Conservation (phyloP, 768 basidiomycete species). For the Hydnomerulius pinastri region DNA sequence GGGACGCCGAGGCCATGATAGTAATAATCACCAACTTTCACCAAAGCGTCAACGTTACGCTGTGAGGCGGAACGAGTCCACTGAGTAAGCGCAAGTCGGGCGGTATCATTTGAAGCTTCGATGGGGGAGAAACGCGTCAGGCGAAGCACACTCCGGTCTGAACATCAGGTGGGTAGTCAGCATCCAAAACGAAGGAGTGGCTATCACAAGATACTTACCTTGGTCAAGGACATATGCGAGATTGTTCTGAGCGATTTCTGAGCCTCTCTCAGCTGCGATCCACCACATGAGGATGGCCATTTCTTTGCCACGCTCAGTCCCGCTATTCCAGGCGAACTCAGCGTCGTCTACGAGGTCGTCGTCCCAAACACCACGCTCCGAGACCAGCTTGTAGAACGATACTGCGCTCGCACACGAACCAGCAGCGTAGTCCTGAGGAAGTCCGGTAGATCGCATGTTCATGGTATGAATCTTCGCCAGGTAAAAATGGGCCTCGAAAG, state of each 20-base stretch:
- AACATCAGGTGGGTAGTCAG: neutral
- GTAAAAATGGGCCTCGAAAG: slow-evolving; percentile 94
- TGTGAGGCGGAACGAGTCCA: slow-evolving; percentile 96
- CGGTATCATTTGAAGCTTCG: slow-evolving; percentile 80
- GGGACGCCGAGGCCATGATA: slow-evolving; percentile 85
- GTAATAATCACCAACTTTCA: slow-evolving; percentile 98
- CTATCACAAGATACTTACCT: slow-evolving; percentile 52
- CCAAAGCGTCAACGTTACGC: slow-evolving; percentile 92
- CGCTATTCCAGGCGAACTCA: slow-evolving; percentile 70
- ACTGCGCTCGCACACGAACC: slow-evolving; percentile 90
- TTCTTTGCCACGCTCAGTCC: slow-evolving; percentile 71
- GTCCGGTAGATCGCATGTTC: slow-evolving; percentile 44
- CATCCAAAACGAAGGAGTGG: slow-evolving; percentile 34
- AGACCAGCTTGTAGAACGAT: slow-evolving; percentile 89
- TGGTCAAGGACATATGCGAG: slow-evolving; percentile 90
- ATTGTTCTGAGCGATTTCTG: slow-evolving; percentile 93
- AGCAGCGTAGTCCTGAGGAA: slow-evolving; percentile 51
- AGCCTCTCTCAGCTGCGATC: slow-evolving; percentile 91
- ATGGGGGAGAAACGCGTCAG: slow-evolving; percentile 68
- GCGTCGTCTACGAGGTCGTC: slow-evolving; percentile 83
- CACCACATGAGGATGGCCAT: slow-evolving; percentile 92
- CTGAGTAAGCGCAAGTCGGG: slow-evolving; percentile 81
- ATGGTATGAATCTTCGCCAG: slow-evolving; percentile 79
- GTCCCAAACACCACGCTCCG: slow-evolving; percentile 88
- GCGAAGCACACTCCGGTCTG: slow-evolving; percentile 72